A percentile compares a stretch with the other conserved stretches of the same genome.
phyloP scores from a whole-genome alignment of 192 early-diverging fungal species.

The Backusella liffmaniae region DNA sequence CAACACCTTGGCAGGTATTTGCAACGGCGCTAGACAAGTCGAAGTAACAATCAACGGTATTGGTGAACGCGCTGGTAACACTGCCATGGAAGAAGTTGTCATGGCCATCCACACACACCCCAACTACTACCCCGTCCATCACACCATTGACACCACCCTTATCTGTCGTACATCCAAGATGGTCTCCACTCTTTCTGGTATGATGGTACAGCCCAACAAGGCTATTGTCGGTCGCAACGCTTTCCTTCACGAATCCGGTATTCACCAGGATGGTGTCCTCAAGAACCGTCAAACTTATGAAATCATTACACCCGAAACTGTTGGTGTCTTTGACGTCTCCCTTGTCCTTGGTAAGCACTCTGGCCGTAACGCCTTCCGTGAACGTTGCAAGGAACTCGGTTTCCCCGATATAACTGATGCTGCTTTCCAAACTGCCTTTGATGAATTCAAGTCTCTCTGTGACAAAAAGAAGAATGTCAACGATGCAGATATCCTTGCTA shows the following conservation, averaged over 20 bases:
- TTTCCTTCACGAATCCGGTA: slow-evolving; percentile 96
- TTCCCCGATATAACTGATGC: slow-evolving; percentile 57
- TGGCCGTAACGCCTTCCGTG: slow-evolving; percentile 89
- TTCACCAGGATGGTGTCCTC: slow-evolving; percentile 97
- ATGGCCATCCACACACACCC: slow-evolving; percentile 96
- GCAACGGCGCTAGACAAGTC: slow-evolving; percentile 91
- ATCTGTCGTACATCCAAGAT: slow-evolving; percentile 88
- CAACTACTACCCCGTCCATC: slow-evolving; percentile 82
- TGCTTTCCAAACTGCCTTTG: slow-evolving; percentile 80
- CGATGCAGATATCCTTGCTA: slow-evolving; percentile 86
- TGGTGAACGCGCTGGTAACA: slow-evolving; percentile 98
- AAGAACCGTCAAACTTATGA: slow-evolving; percentile 97
- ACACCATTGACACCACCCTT: slow-evolving; percentile 85
- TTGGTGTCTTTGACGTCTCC: slow-evolving; percentile 83
- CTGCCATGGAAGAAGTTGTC: slow-evolving; percentile 92
- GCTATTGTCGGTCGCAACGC: slow-evolving; percentile 97
- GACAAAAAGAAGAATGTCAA: slow-evolving; percentile 88
- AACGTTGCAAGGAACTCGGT: slow-evolving; percentile 76
- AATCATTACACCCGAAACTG: slow-evolving; percentile 91
- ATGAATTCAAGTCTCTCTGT: slow-evolving; percentile 88
- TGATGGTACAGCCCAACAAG: slow-evolving; percentile 98
- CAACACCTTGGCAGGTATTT: slow-evolving; percentile 89
- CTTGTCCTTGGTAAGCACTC: slow-evolving; percentile 96
- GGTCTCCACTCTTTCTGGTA: slow-evolving; percentile 86
- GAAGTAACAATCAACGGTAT: slow-evolving; percentile 98